phyloP scores from a whole-genome alignment of 257 asterid genomes.

The Capsicum chinense region DNA sequence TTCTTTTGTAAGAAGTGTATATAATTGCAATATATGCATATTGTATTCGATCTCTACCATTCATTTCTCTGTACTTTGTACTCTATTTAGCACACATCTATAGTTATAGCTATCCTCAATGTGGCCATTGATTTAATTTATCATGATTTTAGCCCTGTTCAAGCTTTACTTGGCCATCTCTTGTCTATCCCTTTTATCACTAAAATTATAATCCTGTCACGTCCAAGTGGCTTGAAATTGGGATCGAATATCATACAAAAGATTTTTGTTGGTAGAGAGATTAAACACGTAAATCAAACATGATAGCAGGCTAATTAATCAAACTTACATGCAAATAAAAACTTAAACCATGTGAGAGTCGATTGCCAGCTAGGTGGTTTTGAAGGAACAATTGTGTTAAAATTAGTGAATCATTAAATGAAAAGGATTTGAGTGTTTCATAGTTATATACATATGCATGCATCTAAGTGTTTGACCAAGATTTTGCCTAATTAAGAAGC shows the following conservation, averaged over 20 bases:
- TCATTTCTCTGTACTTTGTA: constrained; percentile 1
- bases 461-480: constrained; percentile 15
- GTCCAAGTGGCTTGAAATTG: background rate
- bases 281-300: background rate
- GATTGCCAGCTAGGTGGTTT: constrained; percentile 14
- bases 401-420: constrained; percentile 24
- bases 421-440: constrained; percentile 22
- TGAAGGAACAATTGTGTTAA: constrained; percentile 23
- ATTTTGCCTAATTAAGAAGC: constrained; percentile 22
- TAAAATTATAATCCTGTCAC: constrained; percentile 14
- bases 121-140: constrained; percentile 24
- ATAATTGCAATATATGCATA: background rate
- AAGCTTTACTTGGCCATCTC: constrained; percentile 15
- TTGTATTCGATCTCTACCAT: background rate
- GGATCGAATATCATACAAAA: constrained; percentile 13
- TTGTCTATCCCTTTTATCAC: constrained; percentile 6
- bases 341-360: background rate
- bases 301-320: background rate
- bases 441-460: background rate
- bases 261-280: background rate
- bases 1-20: background rate
- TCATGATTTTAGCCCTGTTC: constrained; percentile 34
- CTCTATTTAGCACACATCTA: background rate
- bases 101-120: constrained; percentile 17
- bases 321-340: background rate